Conservation (phyloP, 2,329 filamentous ascomycete genomes). For the Sporothrix globosa region DNA sequence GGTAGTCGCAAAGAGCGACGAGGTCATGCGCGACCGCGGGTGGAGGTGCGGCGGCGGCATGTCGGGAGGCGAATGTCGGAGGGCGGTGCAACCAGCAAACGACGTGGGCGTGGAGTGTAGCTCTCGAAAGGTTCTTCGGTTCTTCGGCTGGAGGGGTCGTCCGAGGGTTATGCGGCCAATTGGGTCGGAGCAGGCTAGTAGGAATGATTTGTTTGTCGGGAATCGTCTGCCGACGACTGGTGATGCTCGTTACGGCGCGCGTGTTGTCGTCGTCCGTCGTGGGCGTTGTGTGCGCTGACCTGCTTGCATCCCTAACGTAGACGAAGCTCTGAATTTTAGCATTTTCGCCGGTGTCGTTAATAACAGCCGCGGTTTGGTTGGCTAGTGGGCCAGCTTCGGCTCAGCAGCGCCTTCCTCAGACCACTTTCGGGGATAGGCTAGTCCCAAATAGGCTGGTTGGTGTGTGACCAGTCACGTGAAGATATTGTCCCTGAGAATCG, state of each 20-base stretch:
- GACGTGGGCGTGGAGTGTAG: neutral
- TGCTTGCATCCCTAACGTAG: neutral
- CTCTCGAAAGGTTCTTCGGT: no score
- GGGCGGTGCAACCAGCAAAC: neutral
- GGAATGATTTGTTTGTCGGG: no score
- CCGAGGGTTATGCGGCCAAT: neutral
- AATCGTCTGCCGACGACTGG: no score
- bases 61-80: slow-evolving; percentile 57
- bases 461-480: neutral
- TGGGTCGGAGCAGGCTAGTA: neutral
- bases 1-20: slow-evolving; percentile 92
- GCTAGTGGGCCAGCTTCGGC: slow-evolving; percentile 23
- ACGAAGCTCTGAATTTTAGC: slow-evolving; percentile 24
- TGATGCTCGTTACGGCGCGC: no score
- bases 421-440: neutral
- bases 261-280: neutral
- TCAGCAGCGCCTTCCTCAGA: slow-evolving; percentile 13
- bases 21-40: slow-evolving; percentile 89
- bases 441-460: neutral
- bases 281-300: neutral
- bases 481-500: neutral
- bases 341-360: slow-evolving; percentile 9
- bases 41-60: slow-evolving; percentile 91
- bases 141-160: neutral
- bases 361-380: slow-evolving; percentile 33